A percentile compares a stretch with the other conserved stretches of the same genome.
Evolutionary conservation across 345 rosid species (phyloP).

Genomic region (Alliaria petiolata): DNA sequence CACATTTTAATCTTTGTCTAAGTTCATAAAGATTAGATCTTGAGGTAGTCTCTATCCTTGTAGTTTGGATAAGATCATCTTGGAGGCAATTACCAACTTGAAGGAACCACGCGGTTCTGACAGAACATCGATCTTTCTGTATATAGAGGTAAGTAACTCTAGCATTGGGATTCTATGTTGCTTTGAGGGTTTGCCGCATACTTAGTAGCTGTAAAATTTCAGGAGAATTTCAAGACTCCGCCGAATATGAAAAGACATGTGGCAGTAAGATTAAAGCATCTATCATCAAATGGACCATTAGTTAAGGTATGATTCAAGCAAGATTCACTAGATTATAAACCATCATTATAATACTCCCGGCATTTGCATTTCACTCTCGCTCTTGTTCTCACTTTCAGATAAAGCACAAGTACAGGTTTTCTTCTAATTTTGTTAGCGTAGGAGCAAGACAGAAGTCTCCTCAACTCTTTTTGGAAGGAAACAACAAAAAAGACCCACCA

Average conservation of each 20-base stretch:
- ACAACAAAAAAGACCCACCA: conserved; percentile 41
- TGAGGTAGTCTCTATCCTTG: conserved; percentile 25
- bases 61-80: conserved; percentile 76
- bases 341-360: neutral
- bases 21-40: conserved; percentile 5
- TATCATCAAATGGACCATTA: conserved; percentile 76
- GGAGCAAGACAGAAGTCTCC: conserved; percentile 49
- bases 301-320: conserved; percentile 56
- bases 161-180: neutral
- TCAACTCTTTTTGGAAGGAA: conserved; percentile 48
- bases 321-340: neutral
- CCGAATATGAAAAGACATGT: conserved; percentile 71
- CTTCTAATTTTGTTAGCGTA: conserved; percentile 35
- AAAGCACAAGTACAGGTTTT: conserved; percentile 74
- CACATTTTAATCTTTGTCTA: neutral
- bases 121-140: conserved; percentile 64
- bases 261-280: conserved; percentile 68
- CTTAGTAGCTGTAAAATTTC: conserved; percentile 31
- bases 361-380: neutral
- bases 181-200: neutral
- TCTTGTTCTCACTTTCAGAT: conserved; percentile 43
- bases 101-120: conserved; percentile 84
- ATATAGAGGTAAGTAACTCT: conserved; percentile 76
- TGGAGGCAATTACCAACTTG: conserved; percentile 78
- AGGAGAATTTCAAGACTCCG: conserved; percentile 72